Evolutionary conservation across 148 eudicot species (phyloP), one percentile per base, ranked within the genome.

Genomic region (Rhododendron kiyosumense): DNA sequence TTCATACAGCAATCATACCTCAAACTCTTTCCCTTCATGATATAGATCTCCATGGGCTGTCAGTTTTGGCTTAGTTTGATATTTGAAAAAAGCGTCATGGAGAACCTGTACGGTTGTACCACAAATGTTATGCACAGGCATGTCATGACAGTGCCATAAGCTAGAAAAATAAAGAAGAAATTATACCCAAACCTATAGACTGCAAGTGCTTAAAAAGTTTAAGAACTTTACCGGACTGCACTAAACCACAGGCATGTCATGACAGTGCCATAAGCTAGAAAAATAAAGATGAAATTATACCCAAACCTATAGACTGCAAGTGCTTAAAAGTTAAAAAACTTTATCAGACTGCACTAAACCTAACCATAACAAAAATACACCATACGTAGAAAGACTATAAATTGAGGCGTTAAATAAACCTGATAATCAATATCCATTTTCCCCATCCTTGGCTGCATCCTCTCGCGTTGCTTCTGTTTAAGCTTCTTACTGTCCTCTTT

Each of bases 381-480:
- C 24, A 57, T 57, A 57, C 7, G 3, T 22, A 63, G 28, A 7
- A 24, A 41, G 11, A 63, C 28, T 63, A 63, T 63, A 63, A 24
- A 24, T 63, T 24, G 28, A 8, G 69, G 69, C 12, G 1, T 63
- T 63, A 24, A 1, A 63, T 24, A 84, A 17, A 95, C 99, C 99
- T 95, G 99, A 92, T 97, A 95, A 85, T 95, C 99, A 90, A 97
- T 97, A 87, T 97, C 99, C 99, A 97, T 97, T 88, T 97, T 97
- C 51, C 98, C 99, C 98, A 97, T 97, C 85, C 94, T 97, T 22
- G 99, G 99, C 85, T 97, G 99, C 99, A 97, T 97, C 82, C 98
- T 94, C 86, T 97, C 98, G 36, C 98, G 96, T 87, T 97, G 99
- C 93, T 97, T 97, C 92, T 97, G 99, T 88, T 97, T 97, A 83